These are phyloP conservation scores for Leccinum truebloodii DNA, from an alignment of 768 basidiomycete genomes.

Conservation along the genomic window DNA sequence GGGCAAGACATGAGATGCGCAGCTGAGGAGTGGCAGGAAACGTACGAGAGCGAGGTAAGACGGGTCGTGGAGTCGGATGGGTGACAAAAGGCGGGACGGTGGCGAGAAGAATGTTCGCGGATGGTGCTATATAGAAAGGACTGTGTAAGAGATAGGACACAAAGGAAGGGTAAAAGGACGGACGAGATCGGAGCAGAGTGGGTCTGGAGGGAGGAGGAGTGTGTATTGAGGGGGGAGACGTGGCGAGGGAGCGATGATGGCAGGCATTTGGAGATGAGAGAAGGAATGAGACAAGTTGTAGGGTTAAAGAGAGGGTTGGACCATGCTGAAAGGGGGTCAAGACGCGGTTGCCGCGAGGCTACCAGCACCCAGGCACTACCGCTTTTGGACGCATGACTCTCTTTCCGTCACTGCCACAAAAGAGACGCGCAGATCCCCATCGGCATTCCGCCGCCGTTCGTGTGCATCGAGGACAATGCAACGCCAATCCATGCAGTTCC, in stretches of 20 bases:
- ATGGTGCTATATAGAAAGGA: conserved; percentile 21
- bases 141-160: conserved; percentile 7
- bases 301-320: conserved; percentile 31
- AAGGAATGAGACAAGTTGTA: conserved; percentile 35
- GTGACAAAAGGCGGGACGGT: conserved; percentile 35
- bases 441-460: background rate
- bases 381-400: conserved; percentile 28
- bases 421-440: background rate
- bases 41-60: conserved; percentile 23
- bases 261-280: conserved; percentile 32
- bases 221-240: conserved; percentile 30
- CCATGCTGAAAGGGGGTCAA: conserved; percentile 27
- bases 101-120: conserved; percentile 29
- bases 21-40: conserved; percentile 1
- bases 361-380: conserved; percentile 18
- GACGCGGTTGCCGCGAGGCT: conserved; percentile 29
- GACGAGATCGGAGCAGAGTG: background rate
- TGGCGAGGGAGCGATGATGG: conserved; percentile 45
- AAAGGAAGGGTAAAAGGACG: conserved; percentile 6
- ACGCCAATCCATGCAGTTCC: background rate
- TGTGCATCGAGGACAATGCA: background rate
- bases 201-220: conserved; percentile 12
- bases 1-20: conserved; percentile 10
- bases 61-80: conserved; percentile 37
- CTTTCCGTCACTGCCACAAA: background rate